These are phyloP conservation scores for Oenanthe javanica DNA, from an alignment of 140 eudicot genomes.

Conservation along the genomic window DNA sequence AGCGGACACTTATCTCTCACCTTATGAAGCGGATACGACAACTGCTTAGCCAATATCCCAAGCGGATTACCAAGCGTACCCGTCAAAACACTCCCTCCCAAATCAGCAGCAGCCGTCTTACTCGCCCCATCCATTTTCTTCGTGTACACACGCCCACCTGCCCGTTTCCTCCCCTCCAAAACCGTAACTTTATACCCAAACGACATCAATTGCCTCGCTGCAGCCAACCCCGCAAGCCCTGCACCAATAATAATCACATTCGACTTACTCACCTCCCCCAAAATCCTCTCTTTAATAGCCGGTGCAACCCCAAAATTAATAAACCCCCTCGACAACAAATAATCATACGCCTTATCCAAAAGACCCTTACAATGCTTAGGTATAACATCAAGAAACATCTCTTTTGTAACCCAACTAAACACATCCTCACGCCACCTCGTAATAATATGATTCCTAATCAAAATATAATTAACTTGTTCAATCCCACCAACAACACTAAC, in stretches of 20 bases:
- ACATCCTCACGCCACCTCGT: slow-evolving; percentile 92
- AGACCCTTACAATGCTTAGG: slow-evolving; percentile 60
- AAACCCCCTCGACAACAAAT: slow-evolving; percentile 76
- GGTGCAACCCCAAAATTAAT: slow-evolving; percentile 93
- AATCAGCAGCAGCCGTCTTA: slow-evolving; percentile 75
- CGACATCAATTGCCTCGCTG: slow-evolving; percentile 84
- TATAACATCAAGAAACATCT: slow-evolving; percentile 69
- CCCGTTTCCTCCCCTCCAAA: slow-evolving; percentile 85
- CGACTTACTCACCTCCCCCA: slow-evolving; percentile 27
- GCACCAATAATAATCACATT: slow-evolving; percentile 85
- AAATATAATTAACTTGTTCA: slow-evolving; percentile 87
- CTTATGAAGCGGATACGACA: slow-evolving; percentile 71
- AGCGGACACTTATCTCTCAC: slow-evolving; percentile 93
- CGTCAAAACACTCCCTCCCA: slow-evolving; percentile 97
- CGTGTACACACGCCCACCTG: slow-evolving; percentile 90
- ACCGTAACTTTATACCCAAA: slow-evolving; percentile 92
- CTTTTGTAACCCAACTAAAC: slow-evolving; percentile 60
- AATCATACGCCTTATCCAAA: slow-evolving; percentile 73
- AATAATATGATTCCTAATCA: slow-evolving; percentile 83
- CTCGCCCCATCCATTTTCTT: slow-evolving; percentile 64
- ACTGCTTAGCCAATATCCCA: slow-evolving; percentile 86
- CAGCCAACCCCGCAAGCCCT: slow-evolving; percentile 90
- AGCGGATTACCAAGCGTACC: slow-evolving; percentile 97
- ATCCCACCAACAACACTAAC: slow-evolving; percentile 84
- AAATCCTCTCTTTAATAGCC: slow-evolving; percentile 48